Percentiles rank a stretch among this genome's conserved stretches.
These are phyloP conservation scores for Tieghemostelium lacteum DNA, from an alignment of 78 protist genomes.

Conservation along the genomic window DNA sequence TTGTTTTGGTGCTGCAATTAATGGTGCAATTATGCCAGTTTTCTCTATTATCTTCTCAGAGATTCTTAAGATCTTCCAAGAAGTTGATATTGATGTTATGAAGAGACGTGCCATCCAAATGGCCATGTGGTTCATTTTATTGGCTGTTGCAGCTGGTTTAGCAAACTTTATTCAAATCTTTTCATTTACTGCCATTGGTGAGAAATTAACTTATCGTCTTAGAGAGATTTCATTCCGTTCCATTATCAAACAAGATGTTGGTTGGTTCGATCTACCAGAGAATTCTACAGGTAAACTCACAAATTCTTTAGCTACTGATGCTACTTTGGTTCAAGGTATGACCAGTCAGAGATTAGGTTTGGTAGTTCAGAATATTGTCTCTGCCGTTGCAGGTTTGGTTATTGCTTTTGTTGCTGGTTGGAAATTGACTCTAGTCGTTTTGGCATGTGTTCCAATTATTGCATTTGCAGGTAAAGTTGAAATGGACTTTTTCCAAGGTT, in stretches of 20 bases:
- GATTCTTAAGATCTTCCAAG: conserved; percentile 42
- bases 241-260: conserved; percentile 81
- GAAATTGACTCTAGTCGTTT: conserved; percentile 85
- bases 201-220: conserved; percentile 54
- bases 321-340: conserved; percentile 85
- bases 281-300: conserved; percentile 84
- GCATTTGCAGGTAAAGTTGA: conserved; percentile 66
- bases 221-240: conserved; percentile 62
- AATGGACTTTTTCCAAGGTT: conserved; percentile 75
- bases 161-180: conserved; percentile 66
- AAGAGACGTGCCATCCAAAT: neutral
- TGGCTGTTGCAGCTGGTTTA: conserved; percentile 39
- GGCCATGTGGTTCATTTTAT: conserved; percentile 45
- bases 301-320: conserved; percentile 85
- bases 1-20: conserved; percentile 26
- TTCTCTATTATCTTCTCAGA: conserved; percentile 66
- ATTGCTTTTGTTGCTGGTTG: conserved; percentile 84
- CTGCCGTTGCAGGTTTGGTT: conserved; percentile 72
- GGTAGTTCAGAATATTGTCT: conserved; percentile 55
- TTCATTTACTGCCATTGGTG: conserved; percentile 61
- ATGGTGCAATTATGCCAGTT: conserved; percentile 81
- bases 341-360: conserved; percentile 81
- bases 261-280: conserved; percentile 76
- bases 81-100: neutral
- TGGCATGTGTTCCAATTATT: conserved; percentile 87